Percentiles rank a stretch among this genome's conserved stretches.
These are phyloP conservation scores for Fusarium sp. DNA, from an alignment of 2,329 filamentous ascomycete genomes.

Conservation along the genomic window DNA sequence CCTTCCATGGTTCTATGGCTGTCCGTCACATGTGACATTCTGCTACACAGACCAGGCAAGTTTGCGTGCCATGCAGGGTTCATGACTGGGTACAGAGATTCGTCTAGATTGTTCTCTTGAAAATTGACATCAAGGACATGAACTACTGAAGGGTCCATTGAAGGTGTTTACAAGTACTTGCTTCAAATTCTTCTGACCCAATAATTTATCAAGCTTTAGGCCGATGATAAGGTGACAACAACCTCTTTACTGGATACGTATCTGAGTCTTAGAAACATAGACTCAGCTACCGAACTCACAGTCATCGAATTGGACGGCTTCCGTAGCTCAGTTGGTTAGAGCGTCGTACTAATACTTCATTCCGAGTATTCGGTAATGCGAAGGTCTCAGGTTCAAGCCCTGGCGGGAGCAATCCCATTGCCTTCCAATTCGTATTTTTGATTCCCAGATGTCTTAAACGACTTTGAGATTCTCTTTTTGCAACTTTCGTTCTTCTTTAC, in stretches of 20 bases:
- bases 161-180: not conserved
- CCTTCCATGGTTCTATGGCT: constrained; percentile 22
- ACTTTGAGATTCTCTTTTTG: not conserved
- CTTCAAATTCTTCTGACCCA: not conserved
- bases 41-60: constrained; percentile 24
- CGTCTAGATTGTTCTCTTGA: constrained; percentile 21
- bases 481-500: not conserved
- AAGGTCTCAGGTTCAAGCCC: constrained; percentile 25
- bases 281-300: fast-evolving
- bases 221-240: not conserved
- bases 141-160: not conserved
- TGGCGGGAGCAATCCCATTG: constrained; percentile 19
- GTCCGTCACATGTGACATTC: constrained; percentile 34
- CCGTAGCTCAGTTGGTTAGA: constrained; percentile 25
- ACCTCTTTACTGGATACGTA: not conserved
- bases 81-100: constrained; percentile 7
- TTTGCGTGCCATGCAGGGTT: not conserved
- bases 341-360: constrained; percentile 24
- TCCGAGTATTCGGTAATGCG: constrained; percentile 17
- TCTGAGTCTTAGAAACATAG: fast-evolving
- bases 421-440: constrained; percentile 1
- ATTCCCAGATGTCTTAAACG: not conserved
- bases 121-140: not conserved
- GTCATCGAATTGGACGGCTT: constrained; percentile 13
- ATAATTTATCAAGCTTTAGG: not conserved